A percentile compares a stretch with the other conserved stretches of the same genome.
Conservation (phyloP, 108 stramenopile species). For the Cyclostephanos tholiformis region DNA sequence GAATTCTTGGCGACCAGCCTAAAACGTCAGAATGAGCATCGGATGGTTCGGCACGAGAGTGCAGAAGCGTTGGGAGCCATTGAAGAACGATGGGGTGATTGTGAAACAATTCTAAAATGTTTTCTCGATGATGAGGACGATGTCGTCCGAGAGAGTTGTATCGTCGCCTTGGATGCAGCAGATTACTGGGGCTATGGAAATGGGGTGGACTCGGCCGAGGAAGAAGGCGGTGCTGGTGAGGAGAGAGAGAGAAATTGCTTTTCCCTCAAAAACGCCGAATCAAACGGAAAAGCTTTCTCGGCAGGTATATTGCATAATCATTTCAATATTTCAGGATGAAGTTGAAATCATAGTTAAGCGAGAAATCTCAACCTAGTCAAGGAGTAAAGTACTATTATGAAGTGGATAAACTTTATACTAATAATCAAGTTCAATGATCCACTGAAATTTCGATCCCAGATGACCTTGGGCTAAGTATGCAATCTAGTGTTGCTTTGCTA, state of each 20-base stretch:
- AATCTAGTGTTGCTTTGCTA: not conserved
- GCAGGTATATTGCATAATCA: constrained; percentile 42
- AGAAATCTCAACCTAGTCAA: not conserved
- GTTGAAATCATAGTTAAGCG: not conserved
- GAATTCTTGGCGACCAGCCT: constrained; percentile 76
- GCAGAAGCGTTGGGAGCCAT: constrained; percentile 99
- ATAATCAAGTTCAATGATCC: not conserved
- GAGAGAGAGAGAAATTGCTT: constrained; percentile 14
- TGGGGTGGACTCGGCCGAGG: constrained; percentile 4
- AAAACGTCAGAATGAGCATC: constrained; percentile 79
- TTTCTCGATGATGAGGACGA: constrained; percentile 78
- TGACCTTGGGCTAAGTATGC: not conserved
- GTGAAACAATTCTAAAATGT: constrained; percentile 67
- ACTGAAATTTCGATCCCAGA: not conserved
- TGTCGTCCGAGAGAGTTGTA: constrained; percentile 88
- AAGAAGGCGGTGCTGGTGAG: not conserved
- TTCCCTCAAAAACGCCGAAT: constrained; percentile 41
- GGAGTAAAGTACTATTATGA: not conserved
- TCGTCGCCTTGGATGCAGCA: constrained; percentile 96
- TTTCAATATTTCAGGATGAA: constrained; percentile 41
- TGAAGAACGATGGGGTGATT: constrained; percentile 79
- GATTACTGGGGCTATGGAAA: constrained; percentile 90
- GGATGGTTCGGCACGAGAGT: constrained; percentile 96
- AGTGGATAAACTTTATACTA: not conserved
- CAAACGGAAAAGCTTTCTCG: constrained; percentile 28